These are phyloP conservation scores for Auricularia sp. DNA, from an alignment of 768 basidiomycete genomes.

Conservation along the genomic window DNA sequence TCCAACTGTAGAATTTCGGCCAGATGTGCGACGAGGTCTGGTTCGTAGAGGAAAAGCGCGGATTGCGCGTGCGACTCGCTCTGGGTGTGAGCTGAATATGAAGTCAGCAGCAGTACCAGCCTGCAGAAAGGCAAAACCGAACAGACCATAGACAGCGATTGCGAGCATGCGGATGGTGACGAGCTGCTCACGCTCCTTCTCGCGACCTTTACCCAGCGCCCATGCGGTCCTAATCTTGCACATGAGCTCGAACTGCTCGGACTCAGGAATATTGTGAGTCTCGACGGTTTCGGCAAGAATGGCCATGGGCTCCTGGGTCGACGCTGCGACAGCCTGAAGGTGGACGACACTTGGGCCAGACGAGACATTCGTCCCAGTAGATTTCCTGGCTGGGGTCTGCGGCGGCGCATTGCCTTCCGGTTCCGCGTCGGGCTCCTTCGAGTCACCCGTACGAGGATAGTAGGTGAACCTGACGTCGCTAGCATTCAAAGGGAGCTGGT, in stretches of 20 bases:
- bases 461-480: slow-evolving; percentile 75
- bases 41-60: slow-evolving; percentile 87
- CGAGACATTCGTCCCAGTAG: not conserved
- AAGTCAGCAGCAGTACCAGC: not conserved
- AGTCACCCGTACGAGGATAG: slow-evolving; percentile 40
- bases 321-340: slow-evolving; percentile 50
- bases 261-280: slow-evolving; percentile 56
- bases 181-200: slow-evolving; percentile 65
- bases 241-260: slow-evolving; percentile 80
- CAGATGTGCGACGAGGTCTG: slow-evolving; percentile 79
- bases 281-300: slow-evolving; percentile 67
- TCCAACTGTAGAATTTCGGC: slow-evolving; percentile 84
- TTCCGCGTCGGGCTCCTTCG: slow-evolving; percentile 34
- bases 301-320: slow-evolving; percentile 57
- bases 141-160: slow-evolving; percentile 62
- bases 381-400: slow-evolving; percentile 27
- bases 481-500: slow-evolving; percentile 58
- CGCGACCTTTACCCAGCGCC: slow-evolving; percentile 47
- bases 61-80: slow-evolving; percentile 67
- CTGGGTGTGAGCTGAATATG: slow-evolving; percentile 63
- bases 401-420: slow-evolving; percentile 29
- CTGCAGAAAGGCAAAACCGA: slow-evolving; percentile 7
- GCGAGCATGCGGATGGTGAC: slow-evolving; percentile 73
- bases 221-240: slow-evolving; percentile 77
- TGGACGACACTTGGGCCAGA: slow-evolving; percentile 49